A percentile compares a stretch with the other conserved stretches of the same genome.
These are phyloP conservation scores for Phycomyces blakesleeanus DNA, from an alignment of 192 early-diverging fungal species.

Conservation along the genomic window DNA sequence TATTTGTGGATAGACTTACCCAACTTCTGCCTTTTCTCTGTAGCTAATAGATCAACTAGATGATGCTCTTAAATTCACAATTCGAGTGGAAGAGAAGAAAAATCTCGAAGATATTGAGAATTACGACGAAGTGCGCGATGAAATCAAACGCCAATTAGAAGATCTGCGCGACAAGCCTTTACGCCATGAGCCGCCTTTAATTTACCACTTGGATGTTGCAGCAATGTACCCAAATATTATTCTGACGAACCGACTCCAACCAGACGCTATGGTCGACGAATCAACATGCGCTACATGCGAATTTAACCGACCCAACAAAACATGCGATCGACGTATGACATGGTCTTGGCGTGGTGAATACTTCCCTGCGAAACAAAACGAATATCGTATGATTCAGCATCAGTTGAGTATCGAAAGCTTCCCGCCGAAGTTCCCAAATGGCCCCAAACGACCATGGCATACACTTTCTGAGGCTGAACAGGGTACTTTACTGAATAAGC, in stretches of 20 bases:
- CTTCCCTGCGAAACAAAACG: conserved; percentile 84
- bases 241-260: conserved; percentile 95
- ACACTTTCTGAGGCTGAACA: conserved; percentile 67
- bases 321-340: conserved; percentile 88
- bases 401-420: conserved; percentile 82
- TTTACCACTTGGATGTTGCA: conserved; percentile 99
- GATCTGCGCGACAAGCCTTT: conserved; percentile 80
- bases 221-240: conserved; percentile 99
- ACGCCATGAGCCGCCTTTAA: conserved; percentile 73
- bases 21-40: neutral
- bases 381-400: conserved; percentile 87
- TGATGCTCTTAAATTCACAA: conserved; percentile 83
- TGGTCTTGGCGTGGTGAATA: conserved; percentile 99
- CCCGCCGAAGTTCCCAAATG: conserved; percentile 55
- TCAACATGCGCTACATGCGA: conserved; percentile 88
- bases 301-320: conserved; percentile 83
- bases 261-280: conserved; percentile 91
- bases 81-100: conserved; percentile 77
- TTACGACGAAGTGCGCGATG: conserved; percentile 77
- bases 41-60: conserved; percentile 90
- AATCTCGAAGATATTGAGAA: conserved; percentile 78
- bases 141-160: conserved; percentile 62
- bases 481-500: conserved; percentile 65
- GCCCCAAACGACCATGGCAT: conserved; percentile 58
- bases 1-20: neutral